Evolutionary conservation across 306 rosid species (phyloP).

Genomic region (Prinsepia uniflora): DNA sequence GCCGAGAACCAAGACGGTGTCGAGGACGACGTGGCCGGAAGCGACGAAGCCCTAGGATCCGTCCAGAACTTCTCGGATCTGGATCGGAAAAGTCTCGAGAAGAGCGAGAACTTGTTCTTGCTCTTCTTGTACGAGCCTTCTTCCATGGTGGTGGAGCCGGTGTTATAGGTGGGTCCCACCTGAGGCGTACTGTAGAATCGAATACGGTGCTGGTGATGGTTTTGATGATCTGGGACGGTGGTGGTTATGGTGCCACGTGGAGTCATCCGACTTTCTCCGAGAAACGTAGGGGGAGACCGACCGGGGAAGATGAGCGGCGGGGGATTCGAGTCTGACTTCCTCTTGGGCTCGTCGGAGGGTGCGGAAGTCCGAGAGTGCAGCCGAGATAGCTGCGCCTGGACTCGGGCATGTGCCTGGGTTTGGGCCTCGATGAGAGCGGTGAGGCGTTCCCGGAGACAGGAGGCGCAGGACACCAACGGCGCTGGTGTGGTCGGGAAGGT

Average conservation of each 20-base stretch:
- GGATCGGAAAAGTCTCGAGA: slow-evolving; percentile 34
- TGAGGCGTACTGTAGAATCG: slow-evolving; percentile 83
- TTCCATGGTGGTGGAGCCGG: not conserved
- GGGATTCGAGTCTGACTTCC: slow-evolving; percentile 44
- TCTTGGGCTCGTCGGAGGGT: slow-evolving; percentile 31
- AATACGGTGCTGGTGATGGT: slow-evolving; percentile 5
- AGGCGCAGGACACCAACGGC: slow-evolving; percentile 76
- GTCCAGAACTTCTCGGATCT: slow-evolving; percentile 45
- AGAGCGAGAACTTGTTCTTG: slow-evolving; percentile 40
- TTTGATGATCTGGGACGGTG: slow-evolving; percentile 25
- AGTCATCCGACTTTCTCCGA: slow-evolving; percentile 64
- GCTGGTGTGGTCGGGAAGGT: slow-evolving; percentile 54
- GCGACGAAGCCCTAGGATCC: slow-evolving; percentile 27
- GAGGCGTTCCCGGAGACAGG: slow-evolving; percentile 85
- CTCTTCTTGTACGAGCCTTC: slow-evolving; percentile 42
- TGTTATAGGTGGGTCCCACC: slow-evolving; percentile 49
- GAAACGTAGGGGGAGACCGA: slow-evolving; percentile 86
- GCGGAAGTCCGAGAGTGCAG: slow-evolving; percentile 42
- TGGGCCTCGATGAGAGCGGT: slow-evolving; percentile 49
- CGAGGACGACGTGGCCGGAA: slow-evolving; percentile 24
- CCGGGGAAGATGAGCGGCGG: slow-evolving; percentile 62
- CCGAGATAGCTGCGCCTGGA: slow-evolving; percentile 36
- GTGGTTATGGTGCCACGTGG: slow-evolving; percentile 26
- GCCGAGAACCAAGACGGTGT: slow-evolving; percentile 69
- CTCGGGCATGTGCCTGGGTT: slow-evolving; percentile 46